Conservation (phyloP, 2,329 filamentous ascomycete species). For the Fusarium tanahbumbuense region DNA sequence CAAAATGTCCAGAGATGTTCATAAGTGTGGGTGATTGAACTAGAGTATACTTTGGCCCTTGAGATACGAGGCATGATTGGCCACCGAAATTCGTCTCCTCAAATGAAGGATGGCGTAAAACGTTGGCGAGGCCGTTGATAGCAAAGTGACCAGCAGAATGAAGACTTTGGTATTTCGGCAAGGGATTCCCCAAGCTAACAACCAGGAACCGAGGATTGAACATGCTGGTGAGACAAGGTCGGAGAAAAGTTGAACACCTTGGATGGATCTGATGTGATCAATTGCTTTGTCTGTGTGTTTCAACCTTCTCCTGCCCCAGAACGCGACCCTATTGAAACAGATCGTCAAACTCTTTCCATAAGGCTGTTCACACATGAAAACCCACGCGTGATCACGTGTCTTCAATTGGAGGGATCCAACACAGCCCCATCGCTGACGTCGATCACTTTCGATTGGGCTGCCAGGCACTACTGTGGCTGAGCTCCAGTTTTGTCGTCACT, state of each 20-base stretch:
- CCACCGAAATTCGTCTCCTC: constrained; percentile 60
- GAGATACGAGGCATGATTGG: constrained; percentile 62
- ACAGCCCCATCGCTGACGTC: constrained; percentile 49
- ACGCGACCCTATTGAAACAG: constrained; percentile 25
- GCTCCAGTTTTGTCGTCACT: constrained; percentile 49
- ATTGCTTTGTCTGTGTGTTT: neutral
- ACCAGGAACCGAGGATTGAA: constrained; percentile 73
- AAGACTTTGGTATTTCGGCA: constrained; percentile 78
- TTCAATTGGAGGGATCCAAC: constrained; percentile 2
- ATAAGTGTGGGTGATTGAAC: constrained; percentile 82
- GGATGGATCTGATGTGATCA: neutral
- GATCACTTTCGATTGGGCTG: constrained; percentile 48
- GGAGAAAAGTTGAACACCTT: neutral
- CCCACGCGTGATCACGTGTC: constrained; percentile 48
- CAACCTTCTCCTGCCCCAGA: neutral
- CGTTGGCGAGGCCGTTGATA: constrained; percentile 69
- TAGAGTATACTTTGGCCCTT: constrained; percentile 69
- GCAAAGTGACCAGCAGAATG: constrained; percentile 90
- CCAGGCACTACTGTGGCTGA: constrained; percentile 47
- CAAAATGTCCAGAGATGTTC: constrained; percentile 83
- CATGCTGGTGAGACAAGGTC: constrained; percentile 40
- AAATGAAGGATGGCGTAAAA: constrained; percentile 61
- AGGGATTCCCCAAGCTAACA: constrained; percentile 88
- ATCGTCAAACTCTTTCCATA: constrained; percentile 16
- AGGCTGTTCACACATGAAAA: neutral